Evolutionary conservation across 768 basidiomycete genomes (phyloP), one percentile per base, ranked within the genome.

Genomic region (Russula sp.): DNA sequence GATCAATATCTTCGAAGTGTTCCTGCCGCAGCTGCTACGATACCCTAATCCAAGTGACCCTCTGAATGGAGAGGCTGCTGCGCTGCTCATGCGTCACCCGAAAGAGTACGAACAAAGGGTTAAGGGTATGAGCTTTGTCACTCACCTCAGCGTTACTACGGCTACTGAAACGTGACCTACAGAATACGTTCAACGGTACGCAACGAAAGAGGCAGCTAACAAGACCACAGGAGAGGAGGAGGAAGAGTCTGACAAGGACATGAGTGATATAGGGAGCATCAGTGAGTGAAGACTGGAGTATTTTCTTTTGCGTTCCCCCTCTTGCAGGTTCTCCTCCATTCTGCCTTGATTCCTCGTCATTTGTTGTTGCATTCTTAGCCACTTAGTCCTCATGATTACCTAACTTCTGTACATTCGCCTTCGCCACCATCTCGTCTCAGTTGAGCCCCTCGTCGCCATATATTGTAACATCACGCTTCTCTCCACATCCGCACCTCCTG

Each of bases 1-100:
- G 89, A 92, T 98, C 79, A 99, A 99, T 72, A 98, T 99, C 65
- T 98, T 99, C 70, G 97, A 99, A 74, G 88, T 92, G 53, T 99
- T 99, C 77, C 80, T 99, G 46, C 97, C 97, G 5, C 97, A 99
- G 73, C 83, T 99, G 1, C 76, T 99, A 59, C 89, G 95, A 50
- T 99, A 99, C 73, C 97, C 97, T 64, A 99, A 99, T 73, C 96
- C 97, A 13, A 93, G 95, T 63, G 97, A 99, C 72, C 97, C 97
- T 4, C 78, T 98, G 56, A 99, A 99, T 66, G 96, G 96, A 38
- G 97, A 99, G 75, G 97, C 97, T 20, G 97, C 97, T 9, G 93
- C 96, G 2, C 79, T 99, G 41, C 82, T 98, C 65, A 94, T 98
- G 92, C 88, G 96, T 34, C 95, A 98, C 71, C 94, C 94, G 38